Conservation (phyloP, 768 basidiomycete species). For the Macrolepiota dolichaula region DNA sequence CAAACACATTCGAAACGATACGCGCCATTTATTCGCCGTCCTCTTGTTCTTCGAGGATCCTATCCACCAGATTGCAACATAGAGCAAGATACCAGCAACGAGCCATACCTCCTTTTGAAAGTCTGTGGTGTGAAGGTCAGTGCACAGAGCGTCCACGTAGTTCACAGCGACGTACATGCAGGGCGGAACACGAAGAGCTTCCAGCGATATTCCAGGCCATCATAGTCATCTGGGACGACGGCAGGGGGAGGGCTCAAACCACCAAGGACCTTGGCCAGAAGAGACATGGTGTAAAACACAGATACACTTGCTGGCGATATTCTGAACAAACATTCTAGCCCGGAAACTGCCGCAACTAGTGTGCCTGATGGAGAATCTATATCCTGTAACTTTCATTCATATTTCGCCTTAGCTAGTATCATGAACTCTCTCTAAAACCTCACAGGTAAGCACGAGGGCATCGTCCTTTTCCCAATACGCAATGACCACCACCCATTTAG, state of each 20-base stretch:
- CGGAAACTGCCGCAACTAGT: conserved; percentile 6
- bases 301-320: neutral
- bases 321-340: neutral
- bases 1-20: conserved; percentile 17
- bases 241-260: conserved; percentile 57
- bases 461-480: neutral
- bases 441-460: neutral
- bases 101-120: conserved; percentile 67
- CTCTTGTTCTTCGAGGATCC: conserved; percentile 59
- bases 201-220: conserved; percentile 74
- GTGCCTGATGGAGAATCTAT: neutral
- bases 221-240: conserved; percentile 54
- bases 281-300: conserved; percentile 13
- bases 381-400: neutral
- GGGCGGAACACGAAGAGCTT: conserved; percentile 79
- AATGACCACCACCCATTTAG: neutral
- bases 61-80: conserved; percentile 52
- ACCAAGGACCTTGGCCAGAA: conserved; percentile 31
- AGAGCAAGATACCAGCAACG: conserved; percentile 49
- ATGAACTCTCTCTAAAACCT: neutral
- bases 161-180: conserved; percentile 45
- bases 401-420: neutral
- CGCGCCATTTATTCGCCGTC: conserved; percentile 67
- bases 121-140: conserved; percentile 29
- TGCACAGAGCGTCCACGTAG: neutral